phyloP scores from a whole-genome alignment of 768 basidiomycete genomes.

The Lyophyllum decastes region DNA sequence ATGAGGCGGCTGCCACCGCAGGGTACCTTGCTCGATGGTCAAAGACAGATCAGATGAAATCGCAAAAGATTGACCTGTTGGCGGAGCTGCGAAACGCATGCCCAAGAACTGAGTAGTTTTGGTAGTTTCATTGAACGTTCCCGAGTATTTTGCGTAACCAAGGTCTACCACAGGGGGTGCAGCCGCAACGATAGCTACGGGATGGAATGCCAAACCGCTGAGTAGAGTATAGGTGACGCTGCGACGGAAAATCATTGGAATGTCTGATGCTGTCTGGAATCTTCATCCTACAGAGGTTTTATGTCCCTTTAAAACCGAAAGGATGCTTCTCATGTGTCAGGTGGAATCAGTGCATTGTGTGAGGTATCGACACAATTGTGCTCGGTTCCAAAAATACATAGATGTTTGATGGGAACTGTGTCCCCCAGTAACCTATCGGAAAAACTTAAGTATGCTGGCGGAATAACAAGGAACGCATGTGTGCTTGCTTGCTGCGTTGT shows the following conservation, averaged over 20 bases:
- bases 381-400: not conserved
- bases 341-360: not conserved
- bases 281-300: not conserved
- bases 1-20: constrained; percentile 39
- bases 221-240: not conserved
- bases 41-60: no score
- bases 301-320: not conserved
- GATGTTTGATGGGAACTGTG: not conserved
- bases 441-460: not conserved
- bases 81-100: constrained; percentile 53
- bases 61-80: constrained; percentile 35
- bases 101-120: constrained; percentile 41
- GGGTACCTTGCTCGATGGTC: constrained; percentile 21
- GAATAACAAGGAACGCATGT: not conserved
- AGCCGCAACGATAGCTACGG: not conserved
- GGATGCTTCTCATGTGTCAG: not conserved
- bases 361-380: not conserved
- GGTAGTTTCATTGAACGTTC: constrained; percentile 32
- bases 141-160: constrained; percentile 47
- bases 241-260: not conserved
- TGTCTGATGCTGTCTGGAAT: not conserved
- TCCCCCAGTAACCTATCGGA: not conserved
- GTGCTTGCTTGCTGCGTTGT: not conserved
- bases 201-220: not conserved
- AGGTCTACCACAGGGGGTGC: constrained; percentile 35